Base-by-base conservation (phyloP, 108 stramenopile genomes). In the Craspedostauros australis region DNA sequence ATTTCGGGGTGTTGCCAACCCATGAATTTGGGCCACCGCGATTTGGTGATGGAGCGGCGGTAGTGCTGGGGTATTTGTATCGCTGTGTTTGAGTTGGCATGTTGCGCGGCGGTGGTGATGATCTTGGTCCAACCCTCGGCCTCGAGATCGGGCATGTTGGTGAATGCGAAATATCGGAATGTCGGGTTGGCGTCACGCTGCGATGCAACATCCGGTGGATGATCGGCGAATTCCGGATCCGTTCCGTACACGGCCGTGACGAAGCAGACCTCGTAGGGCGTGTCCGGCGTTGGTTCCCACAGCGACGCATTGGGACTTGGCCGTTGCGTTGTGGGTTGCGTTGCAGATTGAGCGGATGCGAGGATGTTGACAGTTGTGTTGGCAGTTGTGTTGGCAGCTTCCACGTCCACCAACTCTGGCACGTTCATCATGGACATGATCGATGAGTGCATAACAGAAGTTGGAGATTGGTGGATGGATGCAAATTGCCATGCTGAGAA, bases 161-260 rank as follows among this genome's bases (percentile, higher is more conserved):
- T 49, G 45, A 66, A 66, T 16, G 65, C 65, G 32, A 66, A 50
- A 27, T 58, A 66, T 22, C 42, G 65, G 20, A 50, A 57, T 22
- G 37, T 22, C 28, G 64, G 64, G 11, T 54, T 47, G 19, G 18
- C 27, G 15, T 57, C 30, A 11, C 33, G 46, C 6, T 45, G 5
- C 3, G 50, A 34, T 14, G 31, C 15, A 1, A 57, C 54, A 26
- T 47, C 41, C 16, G 47, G 54, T 18, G 54, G 56, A 6, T 33
- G 47, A 50, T 66, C 65, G 8, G 49, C 25, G 15, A 3, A 5
- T 3, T 51, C 39, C 21, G 14, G 18, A 14, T 49, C 50, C 1
- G 55, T 2, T 2, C 45, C 33, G 28, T 47, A 66, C 9, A 55
- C 54, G 21, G 56, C 50, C n/a, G 65, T 57, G 11, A 66, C 49